A percentile compares a stretch with the other conserved stretches of the same genome.
Evolutionary conservation across 306 rosid genomes (phyloP).

Genomic region (Lathyrus tuberosus): DNA sequence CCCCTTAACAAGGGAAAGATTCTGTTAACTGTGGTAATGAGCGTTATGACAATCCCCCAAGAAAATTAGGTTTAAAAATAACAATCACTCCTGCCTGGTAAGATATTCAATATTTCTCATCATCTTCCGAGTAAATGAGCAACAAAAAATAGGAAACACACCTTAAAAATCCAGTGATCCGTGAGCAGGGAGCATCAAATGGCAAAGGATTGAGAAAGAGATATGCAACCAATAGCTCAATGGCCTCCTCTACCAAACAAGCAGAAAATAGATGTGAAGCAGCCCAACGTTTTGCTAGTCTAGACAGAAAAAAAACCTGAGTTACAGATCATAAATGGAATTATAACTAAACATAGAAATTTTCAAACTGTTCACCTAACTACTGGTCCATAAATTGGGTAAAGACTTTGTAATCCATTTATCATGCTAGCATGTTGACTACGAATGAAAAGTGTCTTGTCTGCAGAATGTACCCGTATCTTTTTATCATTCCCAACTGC

Average conservation of each 20-base stretch:
- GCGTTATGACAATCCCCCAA: background rate
- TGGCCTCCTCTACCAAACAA: conserved; percentile 88
- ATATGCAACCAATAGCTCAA: conserved; percentile 86
- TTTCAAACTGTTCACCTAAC: conserved; percentile 64
- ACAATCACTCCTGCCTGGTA: background rate
- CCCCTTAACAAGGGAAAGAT: background rate
- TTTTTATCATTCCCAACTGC: conserved; percentile 63
- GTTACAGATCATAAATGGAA: conserved; percentile 33
- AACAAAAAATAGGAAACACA: conserved; percentile 42
- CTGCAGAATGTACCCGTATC: conserved; percentile 59
- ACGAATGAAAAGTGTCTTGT: conserved; percentile 67
- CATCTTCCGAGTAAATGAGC: conserved; percentile 31
- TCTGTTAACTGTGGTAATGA: background rate
- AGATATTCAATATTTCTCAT: conserved; percentile 2
- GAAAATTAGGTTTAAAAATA: background rate
- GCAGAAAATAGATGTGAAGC: conserved; percentile 92
- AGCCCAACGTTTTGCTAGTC: conserved; percentile 97
- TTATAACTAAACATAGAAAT: conserved; percentile 12
- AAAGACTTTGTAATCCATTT: conserved; percentile 80
- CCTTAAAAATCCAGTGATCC: conserved; percentile 91
- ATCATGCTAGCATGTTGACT: conserved; percentile 93
- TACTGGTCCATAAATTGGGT: conserved; percentile 76
- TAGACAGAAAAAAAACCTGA: conserved; percentile 44
- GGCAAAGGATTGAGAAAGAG: conserved; percentile 85
- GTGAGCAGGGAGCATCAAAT: conserved; percentile 72